Conservation (phyloP, 768 basidiomycete species). For the Dacryopinax spathularia region DNA sequence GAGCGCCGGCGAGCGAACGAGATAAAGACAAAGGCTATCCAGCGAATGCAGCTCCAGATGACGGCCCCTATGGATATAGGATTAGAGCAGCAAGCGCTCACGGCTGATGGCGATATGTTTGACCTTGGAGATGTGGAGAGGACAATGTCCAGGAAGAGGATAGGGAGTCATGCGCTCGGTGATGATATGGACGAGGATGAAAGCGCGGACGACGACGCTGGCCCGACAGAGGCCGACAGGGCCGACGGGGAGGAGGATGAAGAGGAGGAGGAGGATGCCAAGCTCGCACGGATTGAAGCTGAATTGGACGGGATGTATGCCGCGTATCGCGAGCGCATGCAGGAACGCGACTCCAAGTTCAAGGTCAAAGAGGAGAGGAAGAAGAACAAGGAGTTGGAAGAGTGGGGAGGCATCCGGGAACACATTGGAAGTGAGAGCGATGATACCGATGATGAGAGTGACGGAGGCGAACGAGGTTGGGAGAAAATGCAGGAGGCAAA, state of each 20-base stretch:
- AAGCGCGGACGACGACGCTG: constrained; percentile 28
- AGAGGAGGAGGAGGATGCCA: constrained; percentile 36
- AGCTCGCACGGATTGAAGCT: constrained; percentile 53
- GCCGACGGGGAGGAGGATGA: constrained; percentile 22
- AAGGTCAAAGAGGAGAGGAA: constrained; percentile 64
- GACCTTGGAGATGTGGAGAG: constrained; percentile 57
- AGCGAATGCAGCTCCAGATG: constrained; percentile 95
- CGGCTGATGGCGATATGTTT: constrained; percentile 52
- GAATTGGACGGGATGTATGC: constrained; percentile 84
- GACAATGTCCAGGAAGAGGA: constrained; percentile 24
- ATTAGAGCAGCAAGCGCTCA: constrained; percentile 67
- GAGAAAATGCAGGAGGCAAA: constrained; percentile 34
- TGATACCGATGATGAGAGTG: constrained; percentile 24
- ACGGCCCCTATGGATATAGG: constrained; percentile 94
- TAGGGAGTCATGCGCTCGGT: constrained; percentile 26
- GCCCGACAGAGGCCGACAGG: constrained; percentile 21
- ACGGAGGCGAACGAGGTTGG: constrained; percentile 50
- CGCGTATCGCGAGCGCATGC: constrained; percentile 62
- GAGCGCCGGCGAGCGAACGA: constrained; percentile 80
- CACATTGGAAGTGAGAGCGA: constrained; percentile 16
- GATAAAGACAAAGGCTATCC: constrained; percentile 70
- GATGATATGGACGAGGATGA: constrained; percentile 30
- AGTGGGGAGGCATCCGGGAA: constrained; percentile 59
- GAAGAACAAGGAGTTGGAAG: constrained; percentile 59
- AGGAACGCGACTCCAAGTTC: constrained; percentile 76